Conservation (phyloP, 1,139 yeast genomes). For the Zygosaccharomyces sapae region DNA sequence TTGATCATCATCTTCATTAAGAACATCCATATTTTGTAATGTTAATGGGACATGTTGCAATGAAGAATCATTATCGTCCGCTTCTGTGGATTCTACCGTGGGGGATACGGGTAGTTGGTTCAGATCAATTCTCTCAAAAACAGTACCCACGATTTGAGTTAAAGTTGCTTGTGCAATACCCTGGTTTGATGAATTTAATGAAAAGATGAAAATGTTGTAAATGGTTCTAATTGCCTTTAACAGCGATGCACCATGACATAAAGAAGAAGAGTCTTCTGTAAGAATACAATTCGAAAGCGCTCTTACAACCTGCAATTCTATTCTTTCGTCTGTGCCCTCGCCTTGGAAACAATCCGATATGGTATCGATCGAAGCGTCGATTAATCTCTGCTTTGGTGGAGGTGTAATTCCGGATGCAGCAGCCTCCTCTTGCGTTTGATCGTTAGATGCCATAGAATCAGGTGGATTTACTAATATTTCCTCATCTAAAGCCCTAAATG, state of each 20-base stretch:
- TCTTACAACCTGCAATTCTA: constrained; percentile 88
- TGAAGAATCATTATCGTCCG: constrained; percentile 3
- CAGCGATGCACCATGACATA: constrained; percentile 87
- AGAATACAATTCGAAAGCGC: constrained; percentile 86
- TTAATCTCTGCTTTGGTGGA: constrained; percentile 53
- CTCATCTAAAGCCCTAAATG: constrained; percentile 58
- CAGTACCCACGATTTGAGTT: constrained; percentile 82
- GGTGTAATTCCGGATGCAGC: constrained; percentile 43
- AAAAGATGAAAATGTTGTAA: constrained; percentile 83
- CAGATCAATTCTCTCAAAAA: constrained; percentile 66
- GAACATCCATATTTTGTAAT: constrained; percentile 51
- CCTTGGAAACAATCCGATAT: constrained; percentile 85
- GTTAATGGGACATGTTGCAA: constrained; percentile 44
- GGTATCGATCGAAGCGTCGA: constrained; percentile 82
- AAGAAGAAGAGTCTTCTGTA: constrained; percentile 55
- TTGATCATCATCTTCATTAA: constrained; percentile 55
- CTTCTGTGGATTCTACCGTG: constrained; percentile 6
- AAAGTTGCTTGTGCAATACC: constrained; percentile 93
- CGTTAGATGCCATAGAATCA: constrained; percentile 38
- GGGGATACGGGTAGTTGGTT: constrained; percentile 15
- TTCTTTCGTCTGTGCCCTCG: constrained; percentile 82
- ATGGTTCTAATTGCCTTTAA: constrained; percentile 89
- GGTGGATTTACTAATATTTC: constrained; percentile 43
- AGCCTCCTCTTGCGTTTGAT: constrained; percentile 33
- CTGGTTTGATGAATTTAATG: constrained; percentile 78